Conservation (phyloP, 2,329 filamentous ascomycete genomes). For the Graphiopsis chlorocephala region DNA sequence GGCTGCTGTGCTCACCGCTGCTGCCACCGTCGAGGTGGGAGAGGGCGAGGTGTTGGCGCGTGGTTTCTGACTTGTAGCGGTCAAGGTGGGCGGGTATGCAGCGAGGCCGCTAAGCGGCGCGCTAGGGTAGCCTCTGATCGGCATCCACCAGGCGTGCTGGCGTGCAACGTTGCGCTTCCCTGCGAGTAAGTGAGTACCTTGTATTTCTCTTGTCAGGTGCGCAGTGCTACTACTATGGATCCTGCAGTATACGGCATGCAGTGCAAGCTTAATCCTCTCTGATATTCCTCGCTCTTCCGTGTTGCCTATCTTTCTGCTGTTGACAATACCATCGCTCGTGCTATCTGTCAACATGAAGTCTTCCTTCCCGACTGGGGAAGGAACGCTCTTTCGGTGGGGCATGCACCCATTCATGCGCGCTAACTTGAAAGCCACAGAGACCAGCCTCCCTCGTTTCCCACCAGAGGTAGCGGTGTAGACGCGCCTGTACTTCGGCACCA, state of each 20-base stretch:
- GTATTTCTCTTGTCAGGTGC: not conserved
- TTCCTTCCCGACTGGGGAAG: no score
- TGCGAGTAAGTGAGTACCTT: not conserved
- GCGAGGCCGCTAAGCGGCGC: not conserved
- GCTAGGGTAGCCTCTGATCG: constrained; percentile 10
- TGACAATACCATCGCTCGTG: not conserved
- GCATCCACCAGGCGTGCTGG: not conserved
- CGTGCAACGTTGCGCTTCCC: not conserved
- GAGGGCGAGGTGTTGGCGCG: not conserved
- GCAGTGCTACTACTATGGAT: no score
- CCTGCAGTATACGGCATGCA: not conserved
- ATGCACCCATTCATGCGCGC: no score
- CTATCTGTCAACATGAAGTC: no score
- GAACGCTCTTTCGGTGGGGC: no score
- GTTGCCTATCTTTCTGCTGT: not conserved
- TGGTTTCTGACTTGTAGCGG: no score
- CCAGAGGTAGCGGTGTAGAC: no score
- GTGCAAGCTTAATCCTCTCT: no score
- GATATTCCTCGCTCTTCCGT: not conserved
- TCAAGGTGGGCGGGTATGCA: not conserved
- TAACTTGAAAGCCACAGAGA: no score
- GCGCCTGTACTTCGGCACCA: not conserved
- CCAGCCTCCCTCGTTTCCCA: no score
- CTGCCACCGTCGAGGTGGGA: not conserved
- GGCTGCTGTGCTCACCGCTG: constrained; percentile 6